phyloP scores from a whole-genome alignment of 768 basidiomycete genomes.

The Termitomyces sp. region DNA sequence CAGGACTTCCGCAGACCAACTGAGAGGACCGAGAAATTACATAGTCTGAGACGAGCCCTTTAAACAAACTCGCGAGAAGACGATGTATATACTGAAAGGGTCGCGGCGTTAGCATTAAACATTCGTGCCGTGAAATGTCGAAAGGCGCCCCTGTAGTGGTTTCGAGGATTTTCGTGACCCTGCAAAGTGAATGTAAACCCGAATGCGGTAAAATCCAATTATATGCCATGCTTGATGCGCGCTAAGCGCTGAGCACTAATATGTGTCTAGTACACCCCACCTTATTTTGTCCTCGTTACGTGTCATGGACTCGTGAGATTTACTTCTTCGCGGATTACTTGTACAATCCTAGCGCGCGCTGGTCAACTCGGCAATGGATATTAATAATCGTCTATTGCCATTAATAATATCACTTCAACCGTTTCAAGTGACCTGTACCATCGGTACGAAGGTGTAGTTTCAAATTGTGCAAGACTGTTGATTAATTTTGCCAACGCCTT shows the following conservation, averaged over 20 bases:
- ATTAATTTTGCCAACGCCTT: too few species aligned
- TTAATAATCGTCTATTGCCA: too few species aligned
- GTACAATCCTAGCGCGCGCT: too few species aligned
- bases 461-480: too few species aligned
- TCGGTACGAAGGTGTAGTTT: too few species aligned
- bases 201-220: background rate
- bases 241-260: too few species aligned
- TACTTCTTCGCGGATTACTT: too few species aligned
- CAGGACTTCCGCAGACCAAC: background rate
- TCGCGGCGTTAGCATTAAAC: background rate
- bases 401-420: too few species aligned
- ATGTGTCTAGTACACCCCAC: background rate
- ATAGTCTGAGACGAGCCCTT: background rate
- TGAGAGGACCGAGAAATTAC: background rate
- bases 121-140: background rate
- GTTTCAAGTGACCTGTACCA: too few species aligned
- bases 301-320: too few species aligned
- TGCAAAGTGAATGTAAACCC: background rate
- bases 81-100: conserved; percentile 5
- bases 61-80: background rate
- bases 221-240: background rate
- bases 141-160: background rate
- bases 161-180: background rate
- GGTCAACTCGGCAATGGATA: too few species aligned
- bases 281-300: too few species aligned